These are phyloP conservation scores for Citropsis articulata DNA, from an alignment of 345 rosid species.

Conservation along the genomic window DNA sequence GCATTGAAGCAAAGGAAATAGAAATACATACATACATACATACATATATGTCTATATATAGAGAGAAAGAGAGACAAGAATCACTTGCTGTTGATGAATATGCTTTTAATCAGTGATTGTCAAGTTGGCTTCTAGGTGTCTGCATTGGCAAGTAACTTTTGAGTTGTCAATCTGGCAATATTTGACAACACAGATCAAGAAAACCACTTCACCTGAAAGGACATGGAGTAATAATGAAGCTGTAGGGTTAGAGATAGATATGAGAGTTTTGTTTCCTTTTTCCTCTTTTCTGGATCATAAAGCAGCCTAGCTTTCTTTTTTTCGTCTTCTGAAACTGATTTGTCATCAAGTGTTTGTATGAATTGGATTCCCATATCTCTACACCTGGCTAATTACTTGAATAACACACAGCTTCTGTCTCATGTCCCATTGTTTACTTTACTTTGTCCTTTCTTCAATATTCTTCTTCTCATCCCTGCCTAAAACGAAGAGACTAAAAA, in stretches of 20 bases:
- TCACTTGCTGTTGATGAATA: not conserved
- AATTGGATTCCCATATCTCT: constrained; percentile 27
- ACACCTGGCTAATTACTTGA: not conserved
- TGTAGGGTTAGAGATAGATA: constrained; percentile 11
- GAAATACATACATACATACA: not conserved
- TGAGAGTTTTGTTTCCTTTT: constrained; percentile 10
- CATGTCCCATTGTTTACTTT: not conserved
- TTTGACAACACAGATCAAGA: constrained; percentile 13
- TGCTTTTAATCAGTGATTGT: not conserved
- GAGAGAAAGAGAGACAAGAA: no score
- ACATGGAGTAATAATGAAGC: constrained; percentile 27
- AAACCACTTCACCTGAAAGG: constrained; percentile 24
- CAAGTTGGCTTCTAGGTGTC: constrained; percentile 15
- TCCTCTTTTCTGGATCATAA: constrained; percentile 27
- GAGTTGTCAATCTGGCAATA: constrained; percentile 36
- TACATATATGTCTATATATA: no score
- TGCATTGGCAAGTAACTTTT: constrained; percentile 18
- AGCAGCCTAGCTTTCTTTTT: constrained; percentile 10
- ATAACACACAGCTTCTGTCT: not conserved
- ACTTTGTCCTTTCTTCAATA: not conserved
- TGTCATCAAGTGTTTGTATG: constrained; percentile 36
- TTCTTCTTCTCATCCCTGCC: constrained; percentile 7
- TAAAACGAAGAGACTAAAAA: not conserved
- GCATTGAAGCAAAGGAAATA: constrained; percentile 1
- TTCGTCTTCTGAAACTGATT: constrained; percentile 37